Evolutionary conservation across 148 eudicot genomes (phyloP).

Genomic region (Cornus controversa): DNA sequence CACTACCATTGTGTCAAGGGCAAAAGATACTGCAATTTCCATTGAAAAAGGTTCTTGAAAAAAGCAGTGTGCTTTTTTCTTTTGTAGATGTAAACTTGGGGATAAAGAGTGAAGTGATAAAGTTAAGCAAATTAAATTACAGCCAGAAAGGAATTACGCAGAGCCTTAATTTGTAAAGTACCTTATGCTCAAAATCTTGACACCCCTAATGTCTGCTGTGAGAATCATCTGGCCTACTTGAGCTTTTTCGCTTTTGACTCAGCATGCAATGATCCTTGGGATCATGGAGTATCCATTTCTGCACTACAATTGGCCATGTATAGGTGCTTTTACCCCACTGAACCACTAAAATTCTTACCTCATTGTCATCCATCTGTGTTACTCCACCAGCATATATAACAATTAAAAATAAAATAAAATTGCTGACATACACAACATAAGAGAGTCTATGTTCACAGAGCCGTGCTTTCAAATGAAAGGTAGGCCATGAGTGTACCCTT

Average conservation of each 20-base stretch:
- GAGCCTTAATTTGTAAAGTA: conserved; percentile 5
- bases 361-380: background rate
- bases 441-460: conserved; percentile 6
- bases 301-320: conserved; percentile 11
- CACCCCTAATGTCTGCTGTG: background rate
- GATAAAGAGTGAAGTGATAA: background rate
- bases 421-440: too few species aligned
- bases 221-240: conserved; percentile 7
- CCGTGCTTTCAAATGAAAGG: background rate
- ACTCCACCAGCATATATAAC: background rate
- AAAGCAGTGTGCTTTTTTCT: background rate
- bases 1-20: background rate
- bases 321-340: conserved; percentile 21
- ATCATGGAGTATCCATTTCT: conserved; percentile 18
- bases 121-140: background rate
- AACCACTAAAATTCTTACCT: conserved; percentile 14
- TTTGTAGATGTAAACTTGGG: background rate
- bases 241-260: conserved; percentile 3
- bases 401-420: too few species aligned
- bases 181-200: conserved; percentile 1
- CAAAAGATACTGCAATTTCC: background rate
- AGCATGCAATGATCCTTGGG: background rate
- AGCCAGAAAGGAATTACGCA: background rate
- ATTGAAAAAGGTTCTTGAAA: background rate
- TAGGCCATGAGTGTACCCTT: background rate